phyloP scores from a whole-genome alignment of 2,329 filamentous ascomycete genomes.

The Colletotrichum salicis region DNA sequence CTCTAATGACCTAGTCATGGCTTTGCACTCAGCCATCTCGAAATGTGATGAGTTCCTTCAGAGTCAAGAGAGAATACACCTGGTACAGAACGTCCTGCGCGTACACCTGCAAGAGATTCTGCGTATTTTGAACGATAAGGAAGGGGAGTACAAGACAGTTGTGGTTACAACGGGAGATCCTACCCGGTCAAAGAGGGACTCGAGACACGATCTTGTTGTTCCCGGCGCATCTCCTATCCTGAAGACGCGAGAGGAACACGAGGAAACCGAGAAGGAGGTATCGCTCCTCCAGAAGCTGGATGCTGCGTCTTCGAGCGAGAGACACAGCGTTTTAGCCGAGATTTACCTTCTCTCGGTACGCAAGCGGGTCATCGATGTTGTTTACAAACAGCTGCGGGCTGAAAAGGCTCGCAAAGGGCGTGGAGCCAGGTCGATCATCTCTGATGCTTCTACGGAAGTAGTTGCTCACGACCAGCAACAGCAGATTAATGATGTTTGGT shows the following conservation, averaged over 20 bases:
- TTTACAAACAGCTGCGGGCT: slow-evolving; percentile 9
- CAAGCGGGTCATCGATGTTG: slow-evolving; percentile 16
- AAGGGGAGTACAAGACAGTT: slow-evolving; percentile 8
- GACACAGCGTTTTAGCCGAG: slow-evolving; percentile 21
- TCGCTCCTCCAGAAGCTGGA: slow-evolving; percentile 24
- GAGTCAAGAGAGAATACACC: slow-evolving; percentile 41
- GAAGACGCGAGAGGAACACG: not conserved
- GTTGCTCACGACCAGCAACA: not conserved
- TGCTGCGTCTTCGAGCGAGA: slow-evolving; percentile 21
- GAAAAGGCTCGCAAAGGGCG: slow-evolving; percentile 5
- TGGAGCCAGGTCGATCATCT: slow-evolving; percentile 13
- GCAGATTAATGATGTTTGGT: slow-evolving; percentile 43
- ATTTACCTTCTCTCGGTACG: slow-evolving; percentile 24
- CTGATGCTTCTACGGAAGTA: slow-evolving; percentile 8
- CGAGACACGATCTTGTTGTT: not conserved
- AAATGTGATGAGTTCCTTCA: slow-evolving; percentile 38
- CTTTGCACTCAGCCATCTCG: slow-evolving; percentile 6
- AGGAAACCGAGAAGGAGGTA: slow-evolving; percentile 7
- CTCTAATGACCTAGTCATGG: slow-evolving; percentile 20
- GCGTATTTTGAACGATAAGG: slow-evolving; percentile 53
- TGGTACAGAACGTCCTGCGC: slow-evolving; percentile 58
- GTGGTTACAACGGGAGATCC: not conserved
- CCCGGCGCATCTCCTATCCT: not conserved
- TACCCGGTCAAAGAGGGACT: not conserved
- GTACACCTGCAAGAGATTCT: slow-evolving; percentile 61